A percentile compares a stretch with the other conserved stretches of the same genome.
phyloP scores from a whole-genome alignment of 176 grass and related monocot genomes.

The Saccharum spontaneum region DNA sequence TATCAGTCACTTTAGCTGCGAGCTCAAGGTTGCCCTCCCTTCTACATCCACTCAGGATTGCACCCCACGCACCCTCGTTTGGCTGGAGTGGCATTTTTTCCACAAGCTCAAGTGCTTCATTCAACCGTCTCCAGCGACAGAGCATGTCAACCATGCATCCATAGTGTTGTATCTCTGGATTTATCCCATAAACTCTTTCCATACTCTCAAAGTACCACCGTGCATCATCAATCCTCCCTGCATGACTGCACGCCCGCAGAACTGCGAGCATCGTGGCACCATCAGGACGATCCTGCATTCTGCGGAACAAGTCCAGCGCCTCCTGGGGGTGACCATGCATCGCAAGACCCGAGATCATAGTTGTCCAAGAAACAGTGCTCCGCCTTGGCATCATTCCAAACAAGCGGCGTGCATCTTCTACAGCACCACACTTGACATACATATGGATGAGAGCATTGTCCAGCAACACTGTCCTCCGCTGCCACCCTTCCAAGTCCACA shows the following conservation, averaged over 20 bases:
- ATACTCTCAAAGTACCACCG: slow-evolving; percentile 59
- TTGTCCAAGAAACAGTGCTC: slow-evolving; percentile 71
- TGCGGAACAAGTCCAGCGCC: slow-evolving; percentile 53
- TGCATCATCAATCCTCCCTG: slow-evolving; percentile 50
- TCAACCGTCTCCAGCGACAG: slow-evolving; percentile 43
- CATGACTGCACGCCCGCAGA: slow-evolving; percentile 47
- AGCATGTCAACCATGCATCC: slow-evolving; percentile 79
- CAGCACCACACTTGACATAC: slow-evolving; percentile 53
- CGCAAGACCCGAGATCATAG: slow-evolving; percentile 67
- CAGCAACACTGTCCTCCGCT: slow-evolving; percentile 31
- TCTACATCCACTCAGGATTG: slow-evolving; percentile 59
- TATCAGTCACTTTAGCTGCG: slow-evolving; percentile 42
- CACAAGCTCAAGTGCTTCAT: slow-evolving; percentile 49
- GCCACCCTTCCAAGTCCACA: slow-evolving; percentile 16
- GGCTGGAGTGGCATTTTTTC: slow-evolving; percentile 55
- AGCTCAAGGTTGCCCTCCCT: slow-evolving; percentile 56
- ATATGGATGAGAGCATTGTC: slow-evolving; percentile 71
- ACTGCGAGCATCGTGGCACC: slow-evolving; percentile 53
- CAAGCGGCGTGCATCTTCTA: slow-evolving; percentile 52
- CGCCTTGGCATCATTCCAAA: slow-evolving; percentile 53
- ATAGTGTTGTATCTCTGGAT: slow-evolving; percentile 58
- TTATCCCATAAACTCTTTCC: slow-evolving; percentile 52
- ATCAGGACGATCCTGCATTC: slow-evolving; percentile 50
- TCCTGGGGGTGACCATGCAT: slow-evolving; percentile 46
- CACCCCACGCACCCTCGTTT: slow-evolving; percentile 47